phyloP scores from a whole-genome alignment of 306 rosid species.

The Medicago truncatula region DNA sequence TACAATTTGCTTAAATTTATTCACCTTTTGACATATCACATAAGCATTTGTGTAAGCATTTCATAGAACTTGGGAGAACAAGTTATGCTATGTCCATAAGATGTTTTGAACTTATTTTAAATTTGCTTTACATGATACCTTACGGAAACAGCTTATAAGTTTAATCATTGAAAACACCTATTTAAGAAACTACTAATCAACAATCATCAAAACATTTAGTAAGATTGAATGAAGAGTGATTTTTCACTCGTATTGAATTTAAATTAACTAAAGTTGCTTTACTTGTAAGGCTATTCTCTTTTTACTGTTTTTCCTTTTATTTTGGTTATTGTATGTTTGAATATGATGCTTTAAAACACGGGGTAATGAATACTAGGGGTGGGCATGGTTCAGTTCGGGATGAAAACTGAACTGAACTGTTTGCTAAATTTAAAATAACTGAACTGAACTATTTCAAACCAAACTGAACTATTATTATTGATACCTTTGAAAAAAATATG shows the following conservation, averaged over 20 bases:
- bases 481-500: too few species aligned
- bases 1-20: not conserved
- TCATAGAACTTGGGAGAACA: not conserved
- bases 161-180: not conserved
- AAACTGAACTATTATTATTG: too few species aligned
- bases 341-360: slow-evolving; percentile 6
- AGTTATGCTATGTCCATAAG: not conserved
- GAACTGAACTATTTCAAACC: too few species aligned
- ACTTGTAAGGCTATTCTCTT: not conserved
- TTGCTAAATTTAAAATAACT: too few species aligned
- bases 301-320: slow-evolving; percentile 9
- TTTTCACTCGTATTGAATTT: not conserved
- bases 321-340: not conserved
- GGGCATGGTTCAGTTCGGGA: too few species aligned
- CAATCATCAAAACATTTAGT: too few species aligned
- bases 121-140: not conserved
- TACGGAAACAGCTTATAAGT: not conserved
- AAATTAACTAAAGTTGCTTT: slow-evolving; percentile 16
- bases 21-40: not conserved
- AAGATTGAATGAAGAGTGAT: not conserved
- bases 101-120: slow-evolving; percentile 1
- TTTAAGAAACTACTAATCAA: too few species aligned
- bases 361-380: too few species aligned
- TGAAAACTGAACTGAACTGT: too few species aligned
- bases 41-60: not conserved